These are phyloP conservation scores for Alternaria rosae DNA, from an alignment of 2,329 filamentous ascomycete genomes.

Conservation along the genomic window DNA sequence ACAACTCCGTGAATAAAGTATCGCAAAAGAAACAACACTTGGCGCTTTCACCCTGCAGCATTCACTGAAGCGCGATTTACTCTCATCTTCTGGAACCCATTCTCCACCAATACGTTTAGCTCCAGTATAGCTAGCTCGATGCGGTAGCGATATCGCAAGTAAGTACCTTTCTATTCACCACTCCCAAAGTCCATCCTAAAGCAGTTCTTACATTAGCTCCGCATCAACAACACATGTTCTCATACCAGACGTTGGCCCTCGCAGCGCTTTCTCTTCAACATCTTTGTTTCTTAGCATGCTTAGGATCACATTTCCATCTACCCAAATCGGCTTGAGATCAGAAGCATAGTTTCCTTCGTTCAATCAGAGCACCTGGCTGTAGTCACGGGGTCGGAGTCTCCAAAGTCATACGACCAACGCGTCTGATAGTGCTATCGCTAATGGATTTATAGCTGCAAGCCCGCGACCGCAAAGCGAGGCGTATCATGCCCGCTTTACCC, in stretches of 20 bases:
- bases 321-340: neutral
- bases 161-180: slow-evolving; percentile 2
- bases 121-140: slow-evolving; percentile 15
- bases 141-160: slow-evolving; percentile 20
- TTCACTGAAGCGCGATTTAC: neutral
- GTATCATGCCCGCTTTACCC: slow-evolving; percentile 21
- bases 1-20: neutral
- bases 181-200: neutral
- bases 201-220: neutral
- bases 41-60: neutral
- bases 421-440: neutral
- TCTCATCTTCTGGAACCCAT: neutral
- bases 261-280: neutral
- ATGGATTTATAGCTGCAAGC: slow-evolving; percentile 18
- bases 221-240: neutral
- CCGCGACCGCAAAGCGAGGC: slow-evolving; percentile 24
- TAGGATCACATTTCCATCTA: neutral
- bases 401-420: neutral
- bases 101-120: neutral
- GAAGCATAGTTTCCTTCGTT: neutral
- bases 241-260: neutral
- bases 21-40: neutral
- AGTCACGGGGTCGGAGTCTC: neutral
- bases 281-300: neutral
- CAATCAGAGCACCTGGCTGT: neutral